phyloP scores from a whole-genome alignment of 805 yeast species.

The Metschnikowia kofuensis region DNA sequence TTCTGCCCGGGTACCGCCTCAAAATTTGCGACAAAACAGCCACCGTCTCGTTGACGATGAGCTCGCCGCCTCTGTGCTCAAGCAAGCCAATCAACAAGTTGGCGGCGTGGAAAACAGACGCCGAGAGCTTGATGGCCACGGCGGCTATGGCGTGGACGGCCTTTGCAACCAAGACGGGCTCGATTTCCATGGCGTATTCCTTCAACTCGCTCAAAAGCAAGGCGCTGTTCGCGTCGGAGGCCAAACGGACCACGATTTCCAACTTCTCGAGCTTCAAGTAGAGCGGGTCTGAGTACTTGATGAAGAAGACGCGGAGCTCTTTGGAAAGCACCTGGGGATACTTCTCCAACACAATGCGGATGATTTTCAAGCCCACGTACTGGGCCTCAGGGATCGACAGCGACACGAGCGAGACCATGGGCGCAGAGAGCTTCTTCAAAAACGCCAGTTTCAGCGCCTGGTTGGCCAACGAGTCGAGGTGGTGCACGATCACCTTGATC shows the following conservation, averaged over 20 bases:
- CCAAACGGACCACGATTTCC: conserved; percentile 69
- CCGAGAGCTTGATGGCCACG: conserved; percentile 61
- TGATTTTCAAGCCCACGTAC: conserved; percentile 87
- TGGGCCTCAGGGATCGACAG: conserved; percentile 89
- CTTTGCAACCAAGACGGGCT: conserved; percentile 67
- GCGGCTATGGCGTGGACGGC: conserved; percentile 69
- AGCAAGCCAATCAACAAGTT: conserved; percentile 58
- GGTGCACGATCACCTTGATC: conserved; percentile 74
- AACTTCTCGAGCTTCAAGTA: conserved; percentile 75
- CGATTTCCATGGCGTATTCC: conserved; percentile 84
- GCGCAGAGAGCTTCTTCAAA: conserved; percentile 74
- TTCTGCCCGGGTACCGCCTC: conserved; percentile 59
- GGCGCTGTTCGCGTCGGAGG: conserved; percentile 56
- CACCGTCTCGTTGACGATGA: conserved; percentile 57
- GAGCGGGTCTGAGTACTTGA: conserved; percentile 81
- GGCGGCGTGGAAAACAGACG: conserved; percentile 53
- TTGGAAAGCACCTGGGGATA: conserved; percentile 76
- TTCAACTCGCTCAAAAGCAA: conserved; percentile 65
- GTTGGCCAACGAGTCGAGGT: conserved; percentile 46
- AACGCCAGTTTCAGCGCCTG: conserved; percentile 41
- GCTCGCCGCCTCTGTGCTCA: conserved; percentile 60
- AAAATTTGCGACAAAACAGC: conserved; percentile 62
- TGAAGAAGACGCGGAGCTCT: conserved; percentile 85
- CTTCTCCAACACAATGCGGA: conserved; percentile 82
- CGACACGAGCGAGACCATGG: conserved; percentile 81